phyloP scores from a whole-genome alignment of 1,284 basidiomycete species.

The Irpex sp. region DNA sequence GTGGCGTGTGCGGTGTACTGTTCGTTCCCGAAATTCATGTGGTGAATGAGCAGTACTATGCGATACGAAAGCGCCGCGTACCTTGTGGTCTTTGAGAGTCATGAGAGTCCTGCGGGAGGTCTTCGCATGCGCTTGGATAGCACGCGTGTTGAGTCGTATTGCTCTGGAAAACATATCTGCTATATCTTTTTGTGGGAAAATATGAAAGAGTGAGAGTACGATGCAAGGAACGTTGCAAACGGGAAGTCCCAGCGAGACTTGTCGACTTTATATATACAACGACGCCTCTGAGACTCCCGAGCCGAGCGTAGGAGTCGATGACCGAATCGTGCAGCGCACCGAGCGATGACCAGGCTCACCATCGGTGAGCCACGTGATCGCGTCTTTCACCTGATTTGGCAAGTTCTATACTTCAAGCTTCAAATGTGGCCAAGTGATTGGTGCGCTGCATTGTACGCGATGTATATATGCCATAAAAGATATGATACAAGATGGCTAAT shows the following conservation, averaged over 20 bases:
- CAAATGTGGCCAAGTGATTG: background rate
- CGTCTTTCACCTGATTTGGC: background rate
- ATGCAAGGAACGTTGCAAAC: no score
- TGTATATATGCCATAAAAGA: background rate
- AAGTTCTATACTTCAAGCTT: background rate
- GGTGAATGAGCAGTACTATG: no score
- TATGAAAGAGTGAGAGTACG: no score
- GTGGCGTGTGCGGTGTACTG: conserved; percentile 33
- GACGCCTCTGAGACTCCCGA: background rate
- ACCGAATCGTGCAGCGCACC: background rate
- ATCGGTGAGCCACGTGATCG: background rate
- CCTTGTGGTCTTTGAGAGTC: conserved; percentile 24
- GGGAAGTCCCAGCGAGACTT: no score
- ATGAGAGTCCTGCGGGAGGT: conserved; percentile 11
- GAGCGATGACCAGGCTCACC: background rate
- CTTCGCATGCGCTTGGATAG: background rate
- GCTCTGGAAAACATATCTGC: background rate
- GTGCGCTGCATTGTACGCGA: background rate
- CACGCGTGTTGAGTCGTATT: background rate
- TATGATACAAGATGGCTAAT: background rate
- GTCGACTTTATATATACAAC: no score
- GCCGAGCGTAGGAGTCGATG: background rate
- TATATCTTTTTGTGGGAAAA: no score
- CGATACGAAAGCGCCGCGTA: background rate
- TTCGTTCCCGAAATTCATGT: no score